Evolutionary conservation across 2,329 filamentous ascomycete genomes (phyloP).

Genomic region (Trichophyton simii): DNA sequence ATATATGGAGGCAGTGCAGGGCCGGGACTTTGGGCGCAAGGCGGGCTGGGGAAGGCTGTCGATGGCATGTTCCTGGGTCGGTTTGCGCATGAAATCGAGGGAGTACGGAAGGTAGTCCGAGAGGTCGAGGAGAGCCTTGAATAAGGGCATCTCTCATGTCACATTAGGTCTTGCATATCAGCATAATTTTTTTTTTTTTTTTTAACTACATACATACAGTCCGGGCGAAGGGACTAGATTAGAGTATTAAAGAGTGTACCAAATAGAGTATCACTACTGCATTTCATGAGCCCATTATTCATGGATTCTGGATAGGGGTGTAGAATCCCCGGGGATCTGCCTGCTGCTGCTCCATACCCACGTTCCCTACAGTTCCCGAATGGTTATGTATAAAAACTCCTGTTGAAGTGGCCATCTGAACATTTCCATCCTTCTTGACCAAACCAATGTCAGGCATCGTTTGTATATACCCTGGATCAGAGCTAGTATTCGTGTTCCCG

Average conservation of each 20-base stretch:
- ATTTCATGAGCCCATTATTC: neutral
- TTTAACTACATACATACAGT: too few species aligned
- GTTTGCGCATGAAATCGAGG: constrained; percentile 65
- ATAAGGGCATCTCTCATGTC: neutral
- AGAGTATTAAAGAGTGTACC: neutral
- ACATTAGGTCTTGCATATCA: too few species aligned
- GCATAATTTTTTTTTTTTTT: too few species aligned
- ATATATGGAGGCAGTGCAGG: constrained; percentile 76
- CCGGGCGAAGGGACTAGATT: too few species aligned
- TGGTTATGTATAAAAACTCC: constrained; percentile 8
- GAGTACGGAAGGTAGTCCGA: constrained; percentile 57
- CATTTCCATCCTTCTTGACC: constrained; percentile 7
- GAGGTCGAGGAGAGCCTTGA: constrained; percentile 45
- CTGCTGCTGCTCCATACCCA: constrained; percentile 3
- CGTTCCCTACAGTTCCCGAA: neutral
- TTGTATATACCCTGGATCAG: constrained; percentile 9
- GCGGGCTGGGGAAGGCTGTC: constrained; percentile 16
- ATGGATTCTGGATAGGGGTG: constrained; percentile 3
- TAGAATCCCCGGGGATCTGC: neutral
- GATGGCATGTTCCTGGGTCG: constrained; percentile 44
- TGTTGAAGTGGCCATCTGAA: constrained; percentile 9
- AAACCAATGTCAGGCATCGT: constrained; percentile 11
- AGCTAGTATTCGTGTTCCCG: constrained; percentile 7
- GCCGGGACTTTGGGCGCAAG: constrained; percentile 55
- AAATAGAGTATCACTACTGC: neutral